Evolutionary conservation across 2,329 filamentous ascomycete species (phyloP), one percentile per base, ranked within the genome.

Genomic region (Trichoderma breve): DNA sequence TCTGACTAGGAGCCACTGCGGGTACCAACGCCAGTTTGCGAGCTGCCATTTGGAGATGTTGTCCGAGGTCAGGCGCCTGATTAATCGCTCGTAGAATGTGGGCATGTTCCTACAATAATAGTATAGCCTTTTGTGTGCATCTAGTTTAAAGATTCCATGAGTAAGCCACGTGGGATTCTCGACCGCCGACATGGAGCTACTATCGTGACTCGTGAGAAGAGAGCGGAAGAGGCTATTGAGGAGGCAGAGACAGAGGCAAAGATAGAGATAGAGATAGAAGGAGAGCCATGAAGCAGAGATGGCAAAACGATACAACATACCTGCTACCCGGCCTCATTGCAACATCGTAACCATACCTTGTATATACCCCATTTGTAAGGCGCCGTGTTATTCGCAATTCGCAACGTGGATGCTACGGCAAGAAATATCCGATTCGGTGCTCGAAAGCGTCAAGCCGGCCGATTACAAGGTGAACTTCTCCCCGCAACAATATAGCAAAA

Each of bases 21-120:
- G 47, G 47, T 53, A 53, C 47, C 6, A 60, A 15, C 28, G 21
- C 32, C 6, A 21, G 36, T 30, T 53, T 53, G 15, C 28, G 55
- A 62, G 67, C 67, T 70, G 36, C 57, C 57, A 12, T 70, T 70
- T 53, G 67, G 55, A 70, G 67, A 36, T 32, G 30, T 32, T 12
- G 57, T 61, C 67, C 67, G 57, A 62, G 57, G 57, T 62, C 57
- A 62, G 57, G 36, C 61, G 55, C 9, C 11, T 39, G 32, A 24
- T 51, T 21, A 51, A 51, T 51, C 47, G 47, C 47, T 51, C 47
- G 47, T 24, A 3, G 47, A 12, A 3, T 51, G 47, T 24, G 47
- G 47, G n/a, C 47, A 51, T 24, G n/a, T 21, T 47, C n/a, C n/a
- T 51, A 21, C n/a, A 24, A n/a, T 24, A 24, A 51, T 51, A 51